Base-by-base conservation (phyloP, 139 green algal species). In the Closterium sp. region DNA sequence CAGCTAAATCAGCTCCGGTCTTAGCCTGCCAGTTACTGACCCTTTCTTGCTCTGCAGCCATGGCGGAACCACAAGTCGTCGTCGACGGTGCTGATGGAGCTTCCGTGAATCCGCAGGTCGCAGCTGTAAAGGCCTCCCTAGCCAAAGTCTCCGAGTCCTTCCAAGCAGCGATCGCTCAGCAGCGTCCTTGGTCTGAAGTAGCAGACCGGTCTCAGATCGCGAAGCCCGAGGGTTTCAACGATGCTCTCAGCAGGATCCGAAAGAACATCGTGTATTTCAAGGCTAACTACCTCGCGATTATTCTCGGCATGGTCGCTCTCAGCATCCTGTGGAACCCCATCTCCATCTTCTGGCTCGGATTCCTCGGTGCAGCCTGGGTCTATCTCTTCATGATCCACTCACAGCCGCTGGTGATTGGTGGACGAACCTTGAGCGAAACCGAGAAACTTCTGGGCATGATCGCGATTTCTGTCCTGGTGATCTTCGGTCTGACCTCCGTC, bases 251-350 rank as follows among this genome's bases (percentile, higher is more conserved):
- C 2, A 95, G 97, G 3, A 89, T 99, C 83, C 91, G 95, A 21
- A 98, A 98, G 91, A 99, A 99, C 93, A 90, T 95, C 4, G 89
- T 90, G 7, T 99, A 99, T 94, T 99, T 99, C 94, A 92, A 93
- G 28, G 94, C 98, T 88, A 99, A 99, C 95, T 99, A 99, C 93
- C 85, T 96, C 19, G 95, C 98, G 12, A 91, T 97, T 3, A 94
- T 97, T 9, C 21, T 98, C n/a, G 84, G 93, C 16, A 96, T 96
- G 7, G 94, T 96, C 5, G 91, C 91, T 0, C 88, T 96, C 4
- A 95, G 94, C 32, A 96, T 98, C 87, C 32, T 97, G 23, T 94
- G 96, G 86, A 94, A 98, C 91, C 97, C 97, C 2, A 95, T 94
- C 31, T 96, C 96, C 6, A 87, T 99, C 83, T 97, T 96, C 5